Base-by-base conservation (phyloP, 371 early-diverging fungal species). In the Batkoa obscura region DNA sequence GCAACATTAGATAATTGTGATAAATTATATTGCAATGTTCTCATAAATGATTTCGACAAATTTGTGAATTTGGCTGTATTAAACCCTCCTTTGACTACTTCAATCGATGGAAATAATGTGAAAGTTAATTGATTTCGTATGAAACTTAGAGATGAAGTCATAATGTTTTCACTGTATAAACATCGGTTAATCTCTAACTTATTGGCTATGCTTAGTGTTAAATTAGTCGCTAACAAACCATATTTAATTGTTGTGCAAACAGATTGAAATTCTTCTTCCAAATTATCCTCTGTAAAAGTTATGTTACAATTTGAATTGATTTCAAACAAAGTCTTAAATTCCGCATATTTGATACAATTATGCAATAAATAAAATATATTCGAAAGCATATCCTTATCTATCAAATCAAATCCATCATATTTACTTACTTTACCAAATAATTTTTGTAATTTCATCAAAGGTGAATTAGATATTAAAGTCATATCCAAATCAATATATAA, bases 241-340 rank as follows among this genome's bases (percentile, higher is more conserved):
- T n/a, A 3, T 13, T 47, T 31, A 31, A 47, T 31, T 30, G 23
- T 31, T 31, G 31, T 17, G 47, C 59, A 31, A 3, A 50, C 60
- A 17, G 35, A 43, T 51, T 56, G 31, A 2, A 60, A 41, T 32
- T 56, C 37, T 38, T 50, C 51, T 46, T n/a, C n/a, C n/a, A n/a
- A n/a, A n/a, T n/a, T n/a, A n/a, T n/a, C n/a, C n/a, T n/a, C n/a
- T n/a, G n/a, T n/a, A n/a, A n/a, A n/a, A n/a, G n/a, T n/a, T n/a
- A n/a, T n/a, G n/a, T n/a, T n/a, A n/a, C n/a, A n/a, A n/a, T n/a
- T n/a, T n/a, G n/a, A n/a, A n/a, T n/a, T n/a, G n/a, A n/a, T n/a
- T n/a, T n/a, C n/a, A n/a, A n/a, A n/a, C n/a, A n/a, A n/a, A n/a
- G n/a, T n/a, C n/a, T n/a, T n/a, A n/a, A n/a, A n/a, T n/a, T n/a